Conservation (phyloP, 805 yeast genomes). For the Barnettozyma populi region DNA sequence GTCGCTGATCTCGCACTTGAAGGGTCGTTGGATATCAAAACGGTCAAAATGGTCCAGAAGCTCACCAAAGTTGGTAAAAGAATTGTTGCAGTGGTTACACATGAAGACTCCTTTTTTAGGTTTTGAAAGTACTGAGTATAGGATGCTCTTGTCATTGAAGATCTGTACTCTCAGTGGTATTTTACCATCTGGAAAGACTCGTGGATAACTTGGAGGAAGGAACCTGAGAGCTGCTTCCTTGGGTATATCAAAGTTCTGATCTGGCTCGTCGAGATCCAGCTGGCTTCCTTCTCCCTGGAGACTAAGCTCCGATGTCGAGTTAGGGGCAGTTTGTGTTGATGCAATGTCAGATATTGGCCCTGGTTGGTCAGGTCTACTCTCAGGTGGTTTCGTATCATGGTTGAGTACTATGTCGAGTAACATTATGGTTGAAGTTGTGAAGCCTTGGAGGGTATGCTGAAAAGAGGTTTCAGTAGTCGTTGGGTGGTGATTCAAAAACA, state of each 20-base stretch:
- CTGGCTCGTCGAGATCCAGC: neutral
- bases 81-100: constrained; percentile 33
- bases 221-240: constrained; percentile 12
- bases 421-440: neutral
- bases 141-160: constrained; percentile 29
- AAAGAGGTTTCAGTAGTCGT: no score
- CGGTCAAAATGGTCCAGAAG: constrained; percentile 33
- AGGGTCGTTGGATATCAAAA: constrained; percentile 28
- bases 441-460: neutral
- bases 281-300: neutral
- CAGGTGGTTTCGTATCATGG: neutral
- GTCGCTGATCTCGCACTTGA: constrained; percentile 27
- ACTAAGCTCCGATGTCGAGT: neutral
- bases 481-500: no score
- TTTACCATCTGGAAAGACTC: constrained; percentile 20
- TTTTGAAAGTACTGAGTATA: constrained; percentile 21
- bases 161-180: constrained; percentile 24
- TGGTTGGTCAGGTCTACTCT: neutral
- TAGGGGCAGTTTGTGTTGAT: neutral
- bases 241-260: neutral
- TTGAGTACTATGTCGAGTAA: neutral
- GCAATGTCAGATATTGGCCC: neutral
- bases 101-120: constrained; percentile 34
- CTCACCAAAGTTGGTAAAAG: constrained; percentile 27
- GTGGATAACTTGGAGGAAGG: constrained; percentile 24